Base-by-base conservation (phyloP, 768 basidiomycete species). In the Vararia minispora region DNA sequence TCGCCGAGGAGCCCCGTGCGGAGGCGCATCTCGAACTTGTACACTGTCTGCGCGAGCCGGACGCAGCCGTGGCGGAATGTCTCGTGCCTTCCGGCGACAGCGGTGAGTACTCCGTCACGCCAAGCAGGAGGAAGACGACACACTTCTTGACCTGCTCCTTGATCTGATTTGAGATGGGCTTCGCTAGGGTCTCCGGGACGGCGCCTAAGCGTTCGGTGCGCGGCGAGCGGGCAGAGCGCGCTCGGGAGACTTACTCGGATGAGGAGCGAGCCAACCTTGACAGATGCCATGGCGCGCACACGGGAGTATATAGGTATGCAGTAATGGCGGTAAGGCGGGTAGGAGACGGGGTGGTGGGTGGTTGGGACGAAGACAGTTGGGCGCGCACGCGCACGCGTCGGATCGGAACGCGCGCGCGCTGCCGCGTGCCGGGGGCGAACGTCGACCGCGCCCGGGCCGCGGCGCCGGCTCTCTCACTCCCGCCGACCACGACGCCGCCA, bases 1-100 rank as follows among this genome's bases (percentile, higher is more conserved):
- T 88, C 85, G 5, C 85, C 82, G 40, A 89, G 70, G 20, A 90
- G 69, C 53, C 75, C 73, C 2, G 79, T 85, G 20, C 86, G 72
- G 32, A 89, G 63, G 47, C 69, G 68, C 6, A 79, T 64, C 55
- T 90, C 86, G 23, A 71, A 64, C 28, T 78, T 74, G 58, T 89
- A 79, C 70, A 87, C 75, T 47, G 61, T 58, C 58, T 90, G 86
- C 4, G 84, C 85, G 43, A 88, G 72, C 39, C 64, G 62, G 20
- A 88, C 69, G 48, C 86, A 89, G 34, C 87, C 46, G 13, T 58
- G 57, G 28, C 83, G 76, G 52, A 89, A 89, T 11, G 66, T 63
- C 29, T 78, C 76, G 58, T 87, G 84, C 56, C 86, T 81, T 4
- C 13, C 7, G 17, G 25, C 35, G 30, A 31, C n/a, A 14, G n/a